Percentiles rank a stretch among this genome's conserved stretches.
Evolutionary conservation across 73 alveolate genomes (phyloP).

Genomic region (Paramecium tetraurelia): DNA sequence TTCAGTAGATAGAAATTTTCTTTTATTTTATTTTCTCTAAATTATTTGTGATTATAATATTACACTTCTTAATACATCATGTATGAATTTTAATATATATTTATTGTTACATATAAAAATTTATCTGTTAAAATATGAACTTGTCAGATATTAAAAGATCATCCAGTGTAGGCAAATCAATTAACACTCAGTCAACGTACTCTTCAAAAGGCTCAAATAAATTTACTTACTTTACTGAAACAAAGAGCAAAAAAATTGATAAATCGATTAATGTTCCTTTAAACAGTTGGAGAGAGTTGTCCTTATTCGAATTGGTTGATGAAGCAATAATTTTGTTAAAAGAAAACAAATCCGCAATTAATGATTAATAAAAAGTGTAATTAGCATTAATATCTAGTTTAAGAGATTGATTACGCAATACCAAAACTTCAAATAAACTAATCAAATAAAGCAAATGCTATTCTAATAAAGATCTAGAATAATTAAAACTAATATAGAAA

Average conservation of each 20-base stretch:
- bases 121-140: background rate
- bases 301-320: background rate
- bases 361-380: background rate
- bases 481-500: background rate
- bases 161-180: background rate
- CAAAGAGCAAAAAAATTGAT: background rate
- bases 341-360: background rate
- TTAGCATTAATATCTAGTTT: constrained; percentile 4
- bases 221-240: background rate
- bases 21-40: background rate
- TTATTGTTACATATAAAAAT: background rate
- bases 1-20: too few relatives aligned
- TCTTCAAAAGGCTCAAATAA: background rate
- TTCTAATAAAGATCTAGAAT: background rate
- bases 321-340: background rate
- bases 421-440: background rate
- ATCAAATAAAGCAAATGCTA: background rate
- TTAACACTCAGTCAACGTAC: background rate
- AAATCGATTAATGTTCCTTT: background rate
- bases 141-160: background rate
- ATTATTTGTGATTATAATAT: background rate
- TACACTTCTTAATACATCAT: background rate
- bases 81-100: background rate
- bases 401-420: background rate
- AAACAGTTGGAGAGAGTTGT: background rate